Evolutionary conservation across 73 alveolate species (phyloP).

Genomic region (Blepharisma stoltei): DNA sequence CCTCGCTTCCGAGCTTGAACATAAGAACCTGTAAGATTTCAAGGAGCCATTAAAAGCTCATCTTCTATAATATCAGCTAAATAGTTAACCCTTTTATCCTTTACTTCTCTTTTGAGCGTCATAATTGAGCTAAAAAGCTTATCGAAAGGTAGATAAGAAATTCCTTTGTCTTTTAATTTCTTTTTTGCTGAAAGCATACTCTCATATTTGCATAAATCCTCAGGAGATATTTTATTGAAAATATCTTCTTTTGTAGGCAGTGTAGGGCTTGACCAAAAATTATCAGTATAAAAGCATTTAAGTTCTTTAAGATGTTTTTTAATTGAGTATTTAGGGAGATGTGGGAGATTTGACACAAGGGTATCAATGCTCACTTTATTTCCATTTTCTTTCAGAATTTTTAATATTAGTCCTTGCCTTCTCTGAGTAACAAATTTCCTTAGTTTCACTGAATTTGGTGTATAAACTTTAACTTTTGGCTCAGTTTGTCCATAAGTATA

Average conservation of each 20-base stretch:
- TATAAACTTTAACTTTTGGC: conserved; percentile 92
- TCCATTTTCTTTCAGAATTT: conserved; percentile 69
- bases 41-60: conserved; percentile 90
- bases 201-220: conserved; percentile 91
- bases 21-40: conserved; percentile 87
- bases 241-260: conserved; percentile 55
- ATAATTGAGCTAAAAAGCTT: conserved; percentile 84
- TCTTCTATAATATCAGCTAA: conserved; percentile 89
- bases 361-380: conserved; percentile 69
- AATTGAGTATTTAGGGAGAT: conserved; percentile 71
- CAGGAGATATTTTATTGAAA: conserved; percentile 77
- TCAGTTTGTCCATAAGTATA: conserved; percentile 94
- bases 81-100: conserved; percentile 50
- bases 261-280: conserved; percentile 57
- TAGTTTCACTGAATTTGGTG: conserved; percentile 88
- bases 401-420: conserved; percentile 81
- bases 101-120: conserved; percentile 69
- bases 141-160: conserved; percentile 77
- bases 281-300: conserved; percentile 74
- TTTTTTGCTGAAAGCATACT: conserved; percentile 85
- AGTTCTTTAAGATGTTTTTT: conserved; percentile 82
- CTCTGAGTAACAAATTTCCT: conserved; percentile 75
- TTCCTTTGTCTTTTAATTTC: conserved; percentile 85
- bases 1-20: conserved; percentile 71
- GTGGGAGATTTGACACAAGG: conserved; percentile 59